Evolutionary conservation across 805 yeast species (phyloP).

Genomic region (Wickerhamiella australiensis): DNA sequence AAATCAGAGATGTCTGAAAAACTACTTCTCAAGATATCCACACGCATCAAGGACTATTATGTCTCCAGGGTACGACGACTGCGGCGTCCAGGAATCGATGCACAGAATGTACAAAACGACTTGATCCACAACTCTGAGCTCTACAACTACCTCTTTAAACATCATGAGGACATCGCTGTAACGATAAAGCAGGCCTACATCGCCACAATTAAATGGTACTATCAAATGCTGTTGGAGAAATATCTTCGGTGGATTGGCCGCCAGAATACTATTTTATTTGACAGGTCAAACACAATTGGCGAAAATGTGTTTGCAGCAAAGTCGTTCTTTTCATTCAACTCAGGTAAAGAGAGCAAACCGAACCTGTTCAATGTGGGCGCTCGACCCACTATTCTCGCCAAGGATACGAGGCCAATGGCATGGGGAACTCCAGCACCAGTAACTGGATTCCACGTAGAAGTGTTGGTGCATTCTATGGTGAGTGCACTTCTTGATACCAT

Average conservation of each 20-base stretch:
- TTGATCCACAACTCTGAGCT: constrained; percentile 52
- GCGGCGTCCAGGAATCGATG: constrained; percentile 51
- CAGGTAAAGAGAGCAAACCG: constrained; percentile 1
- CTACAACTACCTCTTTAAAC: constrained; percentile 42
- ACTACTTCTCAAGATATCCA: constrained; percentile 53
- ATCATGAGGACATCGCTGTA: constrained; percentile 50
- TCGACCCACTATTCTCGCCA: constrained; percentile 18
- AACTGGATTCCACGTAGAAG: constrained; percentile 17
- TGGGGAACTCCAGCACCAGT: constrained; percentile 16
- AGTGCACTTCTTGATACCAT: constrained; percentile 16
- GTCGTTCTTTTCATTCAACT: constrained; percentile 12
- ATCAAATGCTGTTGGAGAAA: constrained; percentile 54
- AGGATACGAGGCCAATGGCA: constrained; percentile 10
- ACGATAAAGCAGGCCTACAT: constrained; percentile 72
- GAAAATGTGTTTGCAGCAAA: background rate
- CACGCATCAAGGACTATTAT: constrained; percentile 60
- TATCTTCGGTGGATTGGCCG: constrained; percentile 21
- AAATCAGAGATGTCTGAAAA: constrained; percentile 32
- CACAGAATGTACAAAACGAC: constrained; percentile 62
- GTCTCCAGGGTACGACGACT: constrained; percentile 54
- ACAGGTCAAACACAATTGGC: constrained; percentile 11
- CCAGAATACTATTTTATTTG: constrained; percentile 15
- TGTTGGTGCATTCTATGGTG: constrained; percentile 17
- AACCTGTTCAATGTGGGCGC: constrained; percentile 20
- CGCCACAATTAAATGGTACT: constrained; percentile 90